Base-by-base conservation (phyloP, 306 rosid species). In the Sphenostylis stenocarpa region DNA sequence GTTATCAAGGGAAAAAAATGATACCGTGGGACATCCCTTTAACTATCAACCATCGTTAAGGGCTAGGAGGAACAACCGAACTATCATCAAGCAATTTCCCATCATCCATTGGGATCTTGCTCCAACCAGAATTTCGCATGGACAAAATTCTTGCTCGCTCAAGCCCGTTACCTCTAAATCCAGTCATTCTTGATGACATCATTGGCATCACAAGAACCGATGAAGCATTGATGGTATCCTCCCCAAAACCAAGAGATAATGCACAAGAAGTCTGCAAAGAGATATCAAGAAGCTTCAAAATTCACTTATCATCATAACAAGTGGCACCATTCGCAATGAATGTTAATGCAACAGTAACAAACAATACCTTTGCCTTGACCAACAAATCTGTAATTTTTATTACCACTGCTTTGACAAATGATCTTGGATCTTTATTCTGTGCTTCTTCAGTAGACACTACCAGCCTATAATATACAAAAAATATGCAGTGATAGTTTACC, bases 201-300 rank as follows among this genome's bases (percentile, higher is more conserved):
- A 95, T 95, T 9, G 99, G 99, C 99, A 95, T 95, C 87, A 88
- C 97, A 62, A 95, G 85, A 68, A 90, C 90, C 44, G 97, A 91
- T 26, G 99, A 95, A 70, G 99, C 93, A 73, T 83, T 82, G 15
- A 95, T 90, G 45, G 99, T 86, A 82, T 92, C 94, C 85, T 95
- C 99, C 77, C 99, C 99, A 63, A 91, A 71, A 69, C 99, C 97
- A 17, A 95, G 79, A 55, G 92, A 82, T 47, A 90, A 75, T 61
- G 93, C 94, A 74, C 88, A 92, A 16, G 91, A 85, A 68, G 80
- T 67, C 98, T 92, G 90, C 87, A 89, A 80, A 45, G 67, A 39
- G 20, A 84, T 24, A 69, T 53, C 77, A 72, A 69, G 52, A 79
- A 71, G 48, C 53, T 77, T 61, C 6, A 11, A 29, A 38, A 21